A percentile compares a stretch with the other conserved stretches of the same genome.
Conservation (phyloP, 257 asterid genomes). For the Capsicum rhomboideum region DNA sequence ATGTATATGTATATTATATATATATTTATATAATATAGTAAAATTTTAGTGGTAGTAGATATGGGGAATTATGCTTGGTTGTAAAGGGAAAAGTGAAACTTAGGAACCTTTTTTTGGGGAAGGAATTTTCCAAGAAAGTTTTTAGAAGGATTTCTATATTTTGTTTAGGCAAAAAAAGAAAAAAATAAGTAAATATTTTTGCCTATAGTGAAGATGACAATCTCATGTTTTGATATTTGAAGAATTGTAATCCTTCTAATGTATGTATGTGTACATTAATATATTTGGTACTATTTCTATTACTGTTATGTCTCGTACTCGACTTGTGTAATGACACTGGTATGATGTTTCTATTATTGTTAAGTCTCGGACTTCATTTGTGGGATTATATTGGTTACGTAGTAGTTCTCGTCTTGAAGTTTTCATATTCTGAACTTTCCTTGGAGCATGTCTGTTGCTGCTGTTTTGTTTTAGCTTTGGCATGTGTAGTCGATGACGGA, state of each 20-base stretch:
- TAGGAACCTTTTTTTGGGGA: not conserved
- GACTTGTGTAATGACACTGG: no score
- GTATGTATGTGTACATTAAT: not conserved
- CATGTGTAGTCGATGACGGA: no score
- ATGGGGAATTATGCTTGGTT: not conserved
- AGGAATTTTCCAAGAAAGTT: not conserved
- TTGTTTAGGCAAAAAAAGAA: not conserved
- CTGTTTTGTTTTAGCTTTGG: no score
- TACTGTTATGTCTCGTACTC: no score
- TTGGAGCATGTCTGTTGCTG: no score
- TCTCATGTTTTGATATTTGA: not conserved
- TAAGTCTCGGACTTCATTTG: no score
- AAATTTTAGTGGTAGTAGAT: not conserved
- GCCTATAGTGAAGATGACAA: not conserved
- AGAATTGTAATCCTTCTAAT: not conserved
- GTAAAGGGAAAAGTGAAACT: not conserved
- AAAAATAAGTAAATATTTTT: no score
- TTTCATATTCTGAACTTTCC: no score
- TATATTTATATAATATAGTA: not conserved
- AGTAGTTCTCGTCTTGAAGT: no score
- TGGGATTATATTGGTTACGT: no score
- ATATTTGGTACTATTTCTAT: not conserved
- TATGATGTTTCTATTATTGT: no score
- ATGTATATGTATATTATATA: not conserved
- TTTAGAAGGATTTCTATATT: not conserved